Conservation (phyloP, 2,329 filamentous ascomycete species). For the Pseudogymnoascus sp. region DNA sequence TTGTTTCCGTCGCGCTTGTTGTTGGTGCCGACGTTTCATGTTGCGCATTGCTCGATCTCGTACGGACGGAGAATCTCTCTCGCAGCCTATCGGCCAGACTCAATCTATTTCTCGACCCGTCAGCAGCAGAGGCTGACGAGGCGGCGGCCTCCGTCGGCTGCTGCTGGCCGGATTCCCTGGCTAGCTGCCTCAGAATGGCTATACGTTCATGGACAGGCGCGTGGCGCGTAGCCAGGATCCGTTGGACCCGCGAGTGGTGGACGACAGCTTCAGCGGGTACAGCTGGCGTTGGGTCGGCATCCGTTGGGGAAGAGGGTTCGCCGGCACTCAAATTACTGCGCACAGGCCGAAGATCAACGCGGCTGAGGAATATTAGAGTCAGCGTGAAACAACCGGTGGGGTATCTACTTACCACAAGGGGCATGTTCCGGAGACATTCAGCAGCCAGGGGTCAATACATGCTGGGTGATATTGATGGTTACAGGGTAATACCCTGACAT, state of each 20-base stretch:
- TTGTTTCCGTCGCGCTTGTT: constrained; percentile 1
- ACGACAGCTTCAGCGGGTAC: constrained; percentile 6
- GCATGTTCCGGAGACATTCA: constrained; percentile 62
- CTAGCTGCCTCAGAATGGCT: constrained; percentile 44
- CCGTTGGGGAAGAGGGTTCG: background rate
- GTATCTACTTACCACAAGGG: constrained; percentile 52
- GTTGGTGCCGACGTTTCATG: background rate
- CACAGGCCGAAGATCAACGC: constrained; percentile 30
- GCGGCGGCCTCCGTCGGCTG: background rate
- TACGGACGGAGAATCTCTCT: background rate
- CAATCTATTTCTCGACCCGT: background rate
- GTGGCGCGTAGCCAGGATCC: constrained; percentile 38
- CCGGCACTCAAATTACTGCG: constrained; percentile 1
- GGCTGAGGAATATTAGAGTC: constrained; percentile 20
- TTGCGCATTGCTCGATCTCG: background rate
- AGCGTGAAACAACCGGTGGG: background rate
- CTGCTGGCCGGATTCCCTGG: constrained; percentile 28
- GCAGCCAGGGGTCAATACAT: constrained; percentile 62
- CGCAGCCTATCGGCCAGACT: background rate
- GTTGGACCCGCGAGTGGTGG: background rate
- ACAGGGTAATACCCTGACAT: constrained; percentile 60
- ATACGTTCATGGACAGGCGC: constrained; percentile 56
- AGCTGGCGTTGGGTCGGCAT: background rate
- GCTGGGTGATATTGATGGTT: constrained; percentile 59
- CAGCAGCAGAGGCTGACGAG: background rate